Conservation (phyloP, 257 asterid species). For the Jaltomata sinuosa region DNA sequence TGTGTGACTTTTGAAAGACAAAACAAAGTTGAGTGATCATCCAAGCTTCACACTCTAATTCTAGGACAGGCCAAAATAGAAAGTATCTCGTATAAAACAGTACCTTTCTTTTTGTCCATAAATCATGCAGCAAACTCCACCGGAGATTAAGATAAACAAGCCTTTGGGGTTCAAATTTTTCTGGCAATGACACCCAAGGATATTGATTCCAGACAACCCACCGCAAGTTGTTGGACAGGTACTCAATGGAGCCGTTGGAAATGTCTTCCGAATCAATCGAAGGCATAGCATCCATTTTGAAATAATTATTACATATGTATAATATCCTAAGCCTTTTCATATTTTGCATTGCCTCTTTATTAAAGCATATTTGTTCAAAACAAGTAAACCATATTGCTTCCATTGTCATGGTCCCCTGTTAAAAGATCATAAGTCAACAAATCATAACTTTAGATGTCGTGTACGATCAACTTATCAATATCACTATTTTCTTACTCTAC, state of each 20-base stretch:
- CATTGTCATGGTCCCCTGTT: background rate
- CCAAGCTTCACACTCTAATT: background rate
- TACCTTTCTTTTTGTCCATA: background rate
- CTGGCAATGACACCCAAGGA: background rate
- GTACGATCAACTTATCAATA: no score
- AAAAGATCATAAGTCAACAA: background rate
- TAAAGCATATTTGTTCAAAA: background rate
- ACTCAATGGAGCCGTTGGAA: background rate
- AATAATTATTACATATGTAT: no score
- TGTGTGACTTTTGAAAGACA: no score
- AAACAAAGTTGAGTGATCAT: no score
- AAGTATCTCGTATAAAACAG: background rate
- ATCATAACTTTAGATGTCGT: background rate
- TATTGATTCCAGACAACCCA: background rate
- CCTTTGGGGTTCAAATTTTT: background rate
- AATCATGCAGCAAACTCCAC: fast-evolving
- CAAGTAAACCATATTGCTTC: background rate
- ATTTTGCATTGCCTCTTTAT: background rate
- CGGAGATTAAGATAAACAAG: background rate
- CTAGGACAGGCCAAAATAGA: background rate
- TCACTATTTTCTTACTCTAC: no score
- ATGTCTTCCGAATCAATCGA: no score
- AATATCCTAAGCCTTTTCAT: background rate
- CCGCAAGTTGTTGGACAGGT: background rate
- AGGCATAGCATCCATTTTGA: no score